Evolutionary conservation across 176 grass and related monocot genomes (phyloP).

Genomic region (Poa annua): DNA sequence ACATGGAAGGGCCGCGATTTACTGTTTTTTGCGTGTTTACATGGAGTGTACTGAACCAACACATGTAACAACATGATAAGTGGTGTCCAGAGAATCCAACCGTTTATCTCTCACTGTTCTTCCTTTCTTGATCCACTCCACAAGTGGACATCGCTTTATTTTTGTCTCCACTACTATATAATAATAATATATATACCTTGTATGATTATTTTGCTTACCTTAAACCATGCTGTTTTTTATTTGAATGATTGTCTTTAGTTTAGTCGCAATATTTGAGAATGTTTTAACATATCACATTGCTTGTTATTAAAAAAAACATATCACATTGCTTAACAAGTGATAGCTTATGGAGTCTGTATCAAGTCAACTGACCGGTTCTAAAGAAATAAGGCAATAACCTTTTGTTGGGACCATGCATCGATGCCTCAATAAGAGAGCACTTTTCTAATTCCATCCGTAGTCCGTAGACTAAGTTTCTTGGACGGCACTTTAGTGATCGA

Average conservation of each 20-base stretch:
- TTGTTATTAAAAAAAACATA: too few relatives aligned
- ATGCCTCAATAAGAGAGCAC: background rate
- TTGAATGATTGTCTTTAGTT: background rate
- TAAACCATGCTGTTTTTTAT: background rate
- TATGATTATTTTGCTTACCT: background rate
- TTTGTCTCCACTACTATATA: background rate
- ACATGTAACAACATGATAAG: background rate
- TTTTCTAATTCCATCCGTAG: background rate
- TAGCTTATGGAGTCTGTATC: slow-evolving; percentile 23
- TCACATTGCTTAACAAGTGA: slow-evolving; percentile 31
- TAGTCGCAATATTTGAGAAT: background rate
- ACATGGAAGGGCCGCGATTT: too few relatives aligned
- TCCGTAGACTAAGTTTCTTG: background rate
- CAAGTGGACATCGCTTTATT: background rate
- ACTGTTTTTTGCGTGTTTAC: too few relatives aligned
- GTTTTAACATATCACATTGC: slow-evolving; percentile 5
- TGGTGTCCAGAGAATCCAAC: background rate
- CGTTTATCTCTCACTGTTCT: background rate
- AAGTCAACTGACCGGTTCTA: slow-evolving; percentile 16
- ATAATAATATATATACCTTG: background rate
- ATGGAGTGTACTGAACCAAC: background rate
- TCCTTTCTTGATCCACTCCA: background rate
- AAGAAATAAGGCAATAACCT: background rate
- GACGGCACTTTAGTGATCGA: background rate
- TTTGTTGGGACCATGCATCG: background rate